Evolutionary conservation across 495 filamentous ascomycete genomes (phyloP), one percentile per base, ranked within the genome.

Genomic region (Hapsidospora chrysogenum): DNA sequence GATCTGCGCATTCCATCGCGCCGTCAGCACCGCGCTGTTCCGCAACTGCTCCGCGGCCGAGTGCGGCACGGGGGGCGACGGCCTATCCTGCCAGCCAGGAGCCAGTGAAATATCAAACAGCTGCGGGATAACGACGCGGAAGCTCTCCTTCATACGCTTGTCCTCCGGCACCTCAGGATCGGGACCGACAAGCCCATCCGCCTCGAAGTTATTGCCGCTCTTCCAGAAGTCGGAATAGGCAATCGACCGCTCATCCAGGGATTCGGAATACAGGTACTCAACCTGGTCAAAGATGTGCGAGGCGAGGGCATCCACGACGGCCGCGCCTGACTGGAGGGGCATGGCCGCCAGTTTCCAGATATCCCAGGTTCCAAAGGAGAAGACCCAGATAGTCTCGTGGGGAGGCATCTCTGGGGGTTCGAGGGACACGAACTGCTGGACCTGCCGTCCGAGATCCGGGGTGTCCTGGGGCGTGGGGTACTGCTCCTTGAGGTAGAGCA

Each of bases 311-410:
- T 51, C 52, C 2, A 63, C 32, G 2, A 54, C 27, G 0, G 40
- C 29, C 9, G 37, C 42, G n/a, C 47, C 52, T 3, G 55, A 39
- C 3, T 45, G 44, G 3, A 52, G 46, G 8, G 61, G 57, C 1
- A 68, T 35, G 6, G 50, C 43, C 1, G 63, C 54, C 5, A 64
- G 49, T n/a, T 55, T 40, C 51, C 60, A 64, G 27, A 66, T 45
- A 22, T 68, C 64, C 59, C 59, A 64, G 29, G 58, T 55, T 2
- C 64, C 64, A 10, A 66, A 41, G 9, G 53, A 57, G 5, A 68
- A 49, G 2, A 66, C 45, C 49, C 57, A 66, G 8, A 68, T 36
- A 0, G 56, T 66, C 33, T 66, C 58, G 9, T 29, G 40, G 9
- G 52, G 49, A 5, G 53, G 33, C 2, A 18, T 20, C 2, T 10